phyloP scores from a whole-genome alignment of 1,284 basidiomycete species.

The Fomitiporia mediterranea region DNA sequence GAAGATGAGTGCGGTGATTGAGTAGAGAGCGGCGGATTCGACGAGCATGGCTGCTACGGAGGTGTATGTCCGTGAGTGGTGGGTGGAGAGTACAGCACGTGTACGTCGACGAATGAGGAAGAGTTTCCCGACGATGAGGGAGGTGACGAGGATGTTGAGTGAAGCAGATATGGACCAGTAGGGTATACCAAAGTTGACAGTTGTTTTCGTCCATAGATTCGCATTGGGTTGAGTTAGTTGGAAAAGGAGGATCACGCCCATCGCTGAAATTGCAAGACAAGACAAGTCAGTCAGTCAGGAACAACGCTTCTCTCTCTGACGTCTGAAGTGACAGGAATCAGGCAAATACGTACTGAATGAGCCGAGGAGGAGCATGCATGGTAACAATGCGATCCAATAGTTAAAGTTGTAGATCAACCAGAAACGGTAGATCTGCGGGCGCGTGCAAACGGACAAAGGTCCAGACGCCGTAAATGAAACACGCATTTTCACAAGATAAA shows the following conservation, averaged over 20 bases:
- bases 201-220: slow-evolving; percentile 22
- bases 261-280: slow-evolving; percentile 3
- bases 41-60: slow-evolving; percentile 27
- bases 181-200: slow-evolving; percentile 22
- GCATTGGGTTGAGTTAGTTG: slow-evolving; percentile 17
- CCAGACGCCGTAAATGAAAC: neutral
- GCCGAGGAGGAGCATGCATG: slow-evolving; percentile 18
- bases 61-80: slow-evolving; percentile 23
- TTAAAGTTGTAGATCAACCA: slow-evolving; percentile 23
- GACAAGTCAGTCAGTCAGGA: neutral
- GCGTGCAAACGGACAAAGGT: no score
- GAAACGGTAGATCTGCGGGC: slow-evolving; percentile 22
- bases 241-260: slow-evolving; percentile 20
- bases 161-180: slow-evolving; percentile 26
- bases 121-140: slow-evolving; percentile 23
- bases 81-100: slow-evolving; percentile 12
- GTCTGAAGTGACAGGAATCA: no score
- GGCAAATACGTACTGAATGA: slow-evolving; percentile 19
- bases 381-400: slow-evolving; percentile 20
- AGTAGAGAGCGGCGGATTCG: slow-evolving; percentile 25
- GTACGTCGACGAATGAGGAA: slow-evolving; percentile 16
- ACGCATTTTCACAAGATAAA: neutral
- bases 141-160: slow-evolving; percentile 26
- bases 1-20: slow-evolving; percentile 27
- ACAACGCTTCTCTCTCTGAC: no score